Base-by-base conservation (phyloP, 2,329 filamentous ascomycete species). In the Cordyceps javanica region DNA sequence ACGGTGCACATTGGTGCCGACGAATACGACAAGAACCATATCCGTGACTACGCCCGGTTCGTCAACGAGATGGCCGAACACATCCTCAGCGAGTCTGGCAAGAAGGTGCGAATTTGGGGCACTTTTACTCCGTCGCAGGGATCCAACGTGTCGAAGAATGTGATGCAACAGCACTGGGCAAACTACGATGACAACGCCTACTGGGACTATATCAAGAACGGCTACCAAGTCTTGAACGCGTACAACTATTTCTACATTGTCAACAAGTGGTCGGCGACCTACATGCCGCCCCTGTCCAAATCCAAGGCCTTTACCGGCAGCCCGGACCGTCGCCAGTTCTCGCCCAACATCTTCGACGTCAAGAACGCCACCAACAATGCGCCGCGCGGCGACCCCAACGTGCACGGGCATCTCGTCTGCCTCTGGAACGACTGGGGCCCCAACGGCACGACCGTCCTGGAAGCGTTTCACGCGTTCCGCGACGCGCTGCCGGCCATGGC, bases 1-100 rank as follows among this genome's bases (percentile, higher is more conserved):
- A 74, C 76, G 14, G 77, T 82, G 2, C 77, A 80, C 59, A 77
- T 83, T 14, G 80, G 80, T 0, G 80, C 79, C 1, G 80, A 83
- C 57, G 80, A 83, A 62, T 82, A 82, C 59, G 69, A 72, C 0
- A 72, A 69, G 0, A 69, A 76, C 0, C 76, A 73, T 0, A 69
- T 73, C 11, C 75, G 77, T 34, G 38, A 41, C 38, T 83, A 82
- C 63, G 79, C 71, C 45, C 70, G 74, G 66, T 76, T 77, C 38
- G 66, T 76, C 34, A 73, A 76, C 53, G 72, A 73, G n/a, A 67
- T 77, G 19, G 75, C 72, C 63, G 72, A 72, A 16, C 76, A 75
- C 53, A 73, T 78, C 66, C 75, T 75, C 61, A 69, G 76, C 59
- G 71, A 26, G 2, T 66, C 70, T 1, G 70, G 68, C 0, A 82